Evolutionary conservation across 1,139 yeast species (phyloP), one percentile per base, ranked within the genome.

Genomic region (Scheffersomyces cryptocercus): DNA sequence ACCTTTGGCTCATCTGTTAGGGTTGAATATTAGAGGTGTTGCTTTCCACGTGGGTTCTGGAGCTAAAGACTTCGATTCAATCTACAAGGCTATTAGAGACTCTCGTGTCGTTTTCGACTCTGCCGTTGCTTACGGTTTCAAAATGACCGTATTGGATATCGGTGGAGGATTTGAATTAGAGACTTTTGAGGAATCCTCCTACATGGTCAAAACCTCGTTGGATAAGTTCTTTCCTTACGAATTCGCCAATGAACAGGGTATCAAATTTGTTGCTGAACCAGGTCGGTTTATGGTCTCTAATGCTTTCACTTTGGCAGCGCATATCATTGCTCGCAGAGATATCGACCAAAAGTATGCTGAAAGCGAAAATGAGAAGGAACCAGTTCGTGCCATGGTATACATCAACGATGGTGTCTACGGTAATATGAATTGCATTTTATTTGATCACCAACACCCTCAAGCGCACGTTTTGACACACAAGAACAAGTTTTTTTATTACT

Each of bases 11-110:
- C 69, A 75, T 46, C 75, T 76, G 44, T 68, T 89, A 46, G 81
- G 72, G 2, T 73, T 93, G 54, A 68, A 79, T 45, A 78, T 91
- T 33, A 81, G 71, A 28, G 99, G 99, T 37, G 93, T 90, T 34
- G 91, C 97, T 7, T 93, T 93, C 78, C 99, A 93, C 63, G 90
- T 91, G 46, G 99, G 99, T 1, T 87, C 96, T 2, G 98, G 98
- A 37, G 95, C 97, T 24, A 81, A 80, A 45, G 96, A 89, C 61
- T 79, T 84, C 47, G 67, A 70, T 38, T 79, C 95, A 8, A 79
- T 88, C 54, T 74, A 73, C 48, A 80, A 79, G 51, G 97, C 98
- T 0, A 79, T 89, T 38, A 64, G 69, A 47, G 96, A 90, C 58
- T 81, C 97, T 3, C 79, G 82, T 44, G 48, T 54, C 6, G 81